phyloP scores from a whole-genome alignment of 2,329 filamentous ascomycete genomes.

The Xylariaceae sp. region DNA sequence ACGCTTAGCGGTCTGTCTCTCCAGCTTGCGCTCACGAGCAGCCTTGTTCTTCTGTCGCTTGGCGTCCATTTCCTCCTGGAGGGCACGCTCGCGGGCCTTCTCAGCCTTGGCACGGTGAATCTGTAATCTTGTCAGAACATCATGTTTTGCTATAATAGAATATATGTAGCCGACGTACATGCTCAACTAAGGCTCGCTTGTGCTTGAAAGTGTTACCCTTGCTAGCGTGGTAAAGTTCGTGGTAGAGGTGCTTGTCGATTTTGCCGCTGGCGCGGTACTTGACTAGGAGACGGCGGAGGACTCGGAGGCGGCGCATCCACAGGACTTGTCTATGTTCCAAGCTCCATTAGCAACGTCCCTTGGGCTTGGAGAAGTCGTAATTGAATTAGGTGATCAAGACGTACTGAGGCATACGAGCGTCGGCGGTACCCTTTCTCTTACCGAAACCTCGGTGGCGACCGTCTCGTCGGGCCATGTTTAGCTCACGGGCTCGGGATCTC shows the following conservation, averaged over 20 bases:
- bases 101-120: conserved; percentile 99
- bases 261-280: conserved; percentile 99
- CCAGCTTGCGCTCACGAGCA: conserved; percentile 95
- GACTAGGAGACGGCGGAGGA: conserved; percentile 97
- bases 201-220: conserved; percentile 99
- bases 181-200: conserved; percentile 99
- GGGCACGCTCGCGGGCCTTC: conserved; percentile 89
- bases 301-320: conserved; percentile 99
- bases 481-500: conserved; percentile 88
- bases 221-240: conserved; percentile 99
- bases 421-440: conserved; percentile 99
- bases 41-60: conserved; percentile 99
- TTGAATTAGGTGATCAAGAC: conserved; percentile 32
- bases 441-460: conserved; percentile 98
- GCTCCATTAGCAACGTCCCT: conserved; percentile 2
- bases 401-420: conserved; percentile 98
- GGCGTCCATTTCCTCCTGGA: conserved; percentile 99
- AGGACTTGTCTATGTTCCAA: conserved; percentile 71
- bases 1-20: conserved; percentile 89
- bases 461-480: conserved; percentile 90
- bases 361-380: background rate
- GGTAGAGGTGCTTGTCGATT: conserved; percentile 99
- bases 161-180: conserved; percentile 67
- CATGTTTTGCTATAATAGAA: background rate
- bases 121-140: conserved; percentile 43